These are phyloP conservation scores for Fomitiporia mediterranea DNA, from an alignment of 1,284 basidiomycete species.

Conservation along the genomic window DNA sequence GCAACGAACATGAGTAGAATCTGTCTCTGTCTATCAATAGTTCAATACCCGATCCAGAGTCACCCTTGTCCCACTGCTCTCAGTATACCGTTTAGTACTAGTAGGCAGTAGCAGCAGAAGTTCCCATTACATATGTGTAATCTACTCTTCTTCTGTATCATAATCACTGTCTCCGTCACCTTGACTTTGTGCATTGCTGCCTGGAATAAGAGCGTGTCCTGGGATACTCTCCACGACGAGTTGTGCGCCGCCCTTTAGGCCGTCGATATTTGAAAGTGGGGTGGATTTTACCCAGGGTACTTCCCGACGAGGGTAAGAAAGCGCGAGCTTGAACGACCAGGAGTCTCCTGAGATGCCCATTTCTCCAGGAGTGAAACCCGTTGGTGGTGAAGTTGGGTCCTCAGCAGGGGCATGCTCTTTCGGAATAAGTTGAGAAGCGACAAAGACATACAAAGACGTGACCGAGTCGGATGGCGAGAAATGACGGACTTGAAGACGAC, in stretches of 20 bases:
- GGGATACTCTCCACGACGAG: slow-evolving; percentile 61
- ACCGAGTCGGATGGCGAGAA: slow-evolving; percentile 52
- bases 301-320: slow-evolving; percentile 66
- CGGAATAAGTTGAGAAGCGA: slow-evolving; percentile 52
- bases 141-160: slow-evolving; percentile 53
- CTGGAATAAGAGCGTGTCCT: slow-evolving; percentile 23
- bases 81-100: too few relatives aligned
- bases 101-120: neutral
- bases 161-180: slow-evolving; percentile 49
- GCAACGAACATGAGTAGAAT: neutral
- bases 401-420: slow-evolving; percentile 31
- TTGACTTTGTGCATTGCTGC: slow-evolving; percentile 14
- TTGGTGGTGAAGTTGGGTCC: slow-evolving; percentile 42
- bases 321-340: slow-evolving; percentile 70
- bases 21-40: neutral
- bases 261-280: slow-evolving; percentile 46
- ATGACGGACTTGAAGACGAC: slow-evolving; percentile 51
- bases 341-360: slow-evolving; percentile 44
- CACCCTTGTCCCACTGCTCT: too few relatives aligned
- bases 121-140: neutral
- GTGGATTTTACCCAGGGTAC: slow-evolving; percentile 47
- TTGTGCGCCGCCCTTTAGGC: slow-evolving; percentile 60
- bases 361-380: slow-evolving; percentile 29
- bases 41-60: too few relatives aligned
- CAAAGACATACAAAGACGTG: slow-evolving; percentile 64